Evolutionary conservation across 192 early-diverging fungal species (phyloP), one percentile per base, ranked within the genome.

Genomic region (Linnemannia elongata): DNA sequence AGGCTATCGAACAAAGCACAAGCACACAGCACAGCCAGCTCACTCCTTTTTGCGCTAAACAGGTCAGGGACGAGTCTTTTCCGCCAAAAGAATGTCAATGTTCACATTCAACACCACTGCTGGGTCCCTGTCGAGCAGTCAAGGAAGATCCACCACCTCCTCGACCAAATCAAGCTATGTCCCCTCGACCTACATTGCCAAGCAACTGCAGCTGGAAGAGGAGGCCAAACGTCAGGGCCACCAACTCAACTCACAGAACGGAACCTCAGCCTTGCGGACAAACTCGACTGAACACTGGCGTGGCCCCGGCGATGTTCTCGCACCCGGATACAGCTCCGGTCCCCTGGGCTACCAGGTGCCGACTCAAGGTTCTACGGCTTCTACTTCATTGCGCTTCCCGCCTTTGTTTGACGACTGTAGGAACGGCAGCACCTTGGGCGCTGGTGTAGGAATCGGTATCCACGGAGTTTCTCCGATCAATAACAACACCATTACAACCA

Each of bases 71-170:
- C n/a, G 55, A 63, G 38, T n/a, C 15, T 39, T 63, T 42, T 60
- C 30, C 42, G 18, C 38, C 39, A 24, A 55, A 30, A 18, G n/a
- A 71, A 71, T n/a, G 30, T 69, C 54, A 22, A 84, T 84, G 82
- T 81, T 81, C 76, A 75, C 69, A n/a, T 85, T 85, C 75, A 77
- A 68, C 57, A 79, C 74, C 20, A 81, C 75, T 71, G 17, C 75
- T 12, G 78, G 76, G 41, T 49, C 71, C 30, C 70, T 69, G 41
- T 77, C 78, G 7, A 60, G 60, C 41, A 75, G 55, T 36, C 75
- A 82, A 20, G 69, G 75, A 36, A 68, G 75, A 72, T 77, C 76
- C 12, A 77, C 41, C 45, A 27, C 60, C 1, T 60, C 60, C 17
- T 76, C 54, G 30, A 60, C 45, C 69, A 76, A 79, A 49, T n/a